phyloP scores from a whole-genome alignment of 345 rosid species.

The Punica granatum region DNA sequence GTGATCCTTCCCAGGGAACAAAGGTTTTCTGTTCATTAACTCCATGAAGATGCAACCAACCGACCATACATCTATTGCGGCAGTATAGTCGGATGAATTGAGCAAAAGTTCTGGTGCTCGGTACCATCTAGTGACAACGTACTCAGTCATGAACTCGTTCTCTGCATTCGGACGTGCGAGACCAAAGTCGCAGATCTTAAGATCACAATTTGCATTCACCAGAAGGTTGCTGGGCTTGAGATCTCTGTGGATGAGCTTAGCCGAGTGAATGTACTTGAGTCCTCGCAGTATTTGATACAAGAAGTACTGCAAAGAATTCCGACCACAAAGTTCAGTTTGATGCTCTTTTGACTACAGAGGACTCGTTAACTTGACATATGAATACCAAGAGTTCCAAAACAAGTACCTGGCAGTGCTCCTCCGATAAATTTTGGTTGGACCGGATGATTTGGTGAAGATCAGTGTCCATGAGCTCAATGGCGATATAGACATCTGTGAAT shows the following conservation, averaged over 20 bases:
- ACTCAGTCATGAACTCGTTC: conserved; percentile 95
- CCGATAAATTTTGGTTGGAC: conserved; percentile 80
- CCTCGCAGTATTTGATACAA: conserved; percentile 92
- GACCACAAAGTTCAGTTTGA: neutral
- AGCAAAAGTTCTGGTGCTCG: conserved; percentile 92
- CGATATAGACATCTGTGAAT: conserved; percentile 79
- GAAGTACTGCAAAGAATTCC: conserved; percentile 58
- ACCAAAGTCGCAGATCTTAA: conserved; percentile 93
- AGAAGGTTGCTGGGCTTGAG: conserved; percentile 90
- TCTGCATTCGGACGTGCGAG: conserved; percentile 86
- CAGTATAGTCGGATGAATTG: conserved; percentile 83
- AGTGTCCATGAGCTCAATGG: conserved; percentile 88
- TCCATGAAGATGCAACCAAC: conserved; percentile 98
- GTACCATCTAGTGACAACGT: conserved; percentile 98
- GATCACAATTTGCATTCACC: conserved; percentile 81
- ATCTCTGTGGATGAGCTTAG: conserved; percentile 90
- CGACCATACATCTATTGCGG: conserved; percentile 98
- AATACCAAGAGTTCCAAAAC: neutral
- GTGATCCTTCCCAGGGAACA: conserved; percentile 93
- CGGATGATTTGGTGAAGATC: conserved; percentile 94
- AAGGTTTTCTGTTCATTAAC: conserved; percentile 86
- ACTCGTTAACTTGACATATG: neutral
- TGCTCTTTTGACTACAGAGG: neutral
- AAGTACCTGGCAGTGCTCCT: conserved; percentile 93
- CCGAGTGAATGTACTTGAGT: conserved; percentile 91